Base-by-base conservation (phyloP, 768 basidiomycete genomes). In the Tulasnella sp. region DNA sequence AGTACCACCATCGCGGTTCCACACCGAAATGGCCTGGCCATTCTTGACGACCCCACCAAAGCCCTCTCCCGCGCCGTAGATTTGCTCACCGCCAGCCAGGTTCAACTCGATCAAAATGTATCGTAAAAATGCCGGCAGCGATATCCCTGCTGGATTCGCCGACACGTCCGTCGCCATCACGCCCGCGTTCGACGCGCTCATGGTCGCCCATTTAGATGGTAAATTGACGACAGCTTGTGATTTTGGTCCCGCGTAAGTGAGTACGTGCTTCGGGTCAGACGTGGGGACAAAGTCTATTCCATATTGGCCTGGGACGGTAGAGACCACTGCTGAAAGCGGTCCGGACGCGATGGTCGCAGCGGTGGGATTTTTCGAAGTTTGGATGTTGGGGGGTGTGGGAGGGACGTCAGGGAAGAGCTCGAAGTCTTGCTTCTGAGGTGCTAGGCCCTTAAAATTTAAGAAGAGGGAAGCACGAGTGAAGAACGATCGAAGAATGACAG, bases 1-100 rank as follows among this genome's bases (percentile, higher is more conserved):
- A 0, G 93, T 94, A 44, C 93, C 93, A 37, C 93, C 93, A 83
- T 94, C 93, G 5, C 48, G 48, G 85, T 82, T 69, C 79, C 46
- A 75, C 22, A 77, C 46, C 14, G 34, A 46, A 24, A 76, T 40
- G 6, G 40, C 34, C 28, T 85, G 84, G 18, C 93, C 93, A 82
- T 94, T 93, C 87, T 94, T 94, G 9, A 93, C 89, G 81, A 94
- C 91, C 12, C 92, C 88, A 2, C 91, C 91, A 84, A 94, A 94
- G 79, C 93, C 90, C 85, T 94, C 93, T 74, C 93, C 93, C 20
- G 93, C 87, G 5, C 93, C 93, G 83, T 93, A 94, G 31, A 94
- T 88, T 64, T 91, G 88, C 85, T 93, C 93, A 28, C 92, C 93
- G 0, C 92, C 92, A 37, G 90, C 90, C 9, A 92, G 85, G 80